Evolutionary conservation across 1,284 basidiomycete species (phyloP), one percentile per base, ranked within the genome.

Genomic region (Somion occarium): DNA sequence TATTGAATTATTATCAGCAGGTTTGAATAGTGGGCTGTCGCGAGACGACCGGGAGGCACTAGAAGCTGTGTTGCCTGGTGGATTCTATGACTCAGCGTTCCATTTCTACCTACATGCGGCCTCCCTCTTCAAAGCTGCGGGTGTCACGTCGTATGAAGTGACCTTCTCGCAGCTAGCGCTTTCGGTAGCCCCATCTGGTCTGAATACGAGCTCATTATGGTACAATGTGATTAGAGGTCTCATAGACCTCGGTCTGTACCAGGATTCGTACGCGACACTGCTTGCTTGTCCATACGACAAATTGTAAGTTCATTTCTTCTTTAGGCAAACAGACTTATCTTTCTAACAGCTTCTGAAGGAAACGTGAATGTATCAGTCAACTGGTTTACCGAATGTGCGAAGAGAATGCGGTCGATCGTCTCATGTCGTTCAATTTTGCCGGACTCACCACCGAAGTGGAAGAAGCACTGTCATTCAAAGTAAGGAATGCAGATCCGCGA

Each of bases 341-440:
- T 1, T 20, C 13, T 43, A 37, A 19, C 13, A 9, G 46, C 15
- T 38, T 24, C n/a, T 15, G 39, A 5, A 95, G 93, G 62, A 88
- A 86, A 71, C 79, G 82, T 39, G 91, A 95, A 56, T 87, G 82
- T 61, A 79, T 91, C 25, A 81, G 83, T 46, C 85, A 88, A 51
- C 74, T 98, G 47, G 85, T 93, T 52, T 88, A 93, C 59, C 82
- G 83, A 57, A 98, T 99, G 90, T 98, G 96, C 67, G 93, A 98
- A 67, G 83, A 88, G 47, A 81, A 88, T 59, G 83, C 90, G 50
- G 81, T 94, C 20, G 85, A 88, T 50, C 78, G 79, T 51, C 76
- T 99, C 15, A 83, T 95, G 65, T 73, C 82, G 11, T 86, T 94
- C 64, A 92, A 91, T 60, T 98, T 98, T 65, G 79, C 88, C 20